Percentiles rank a stretch among this genome's conserved stretches.
Evolutionary conservation across 1,139 yeast genomes (phyloP).

Genomic region (Debaryomycetaceae sp.): DNA sequence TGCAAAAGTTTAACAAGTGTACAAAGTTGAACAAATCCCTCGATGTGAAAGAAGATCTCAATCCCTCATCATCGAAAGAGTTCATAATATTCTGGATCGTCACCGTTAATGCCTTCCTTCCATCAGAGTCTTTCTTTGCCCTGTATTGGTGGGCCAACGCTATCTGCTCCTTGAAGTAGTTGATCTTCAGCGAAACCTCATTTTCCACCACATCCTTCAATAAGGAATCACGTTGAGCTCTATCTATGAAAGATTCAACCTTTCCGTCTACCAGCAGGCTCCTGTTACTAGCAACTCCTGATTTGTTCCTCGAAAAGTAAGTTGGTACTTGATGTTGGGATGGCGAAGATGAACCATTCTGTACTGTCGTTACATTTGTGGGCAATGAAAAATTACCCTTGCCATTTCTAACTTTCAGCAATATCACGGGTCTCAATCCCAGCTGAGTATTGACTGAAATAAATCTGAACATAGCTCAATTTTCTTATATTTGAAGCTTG

Average conservation of each 20-base stretch:
- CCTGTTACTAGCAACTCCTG: slow-evolving; percentile 10
- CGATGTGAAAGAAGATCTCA: slow-evolving; percentile 22
- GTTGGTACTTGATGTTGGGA: slow-evolving; percentile 7
- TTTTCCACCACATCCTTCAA: slow-evolving; percentile 17
- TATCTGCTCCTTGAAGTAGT: slow-evolving; percentile 28
- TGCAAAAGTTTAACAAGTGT: slow-evolving; percentile 24
- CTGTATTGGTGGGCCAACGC: slow-evolving; percentile 18
- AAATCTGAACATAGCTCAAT: slow-evolving; percentile 35
- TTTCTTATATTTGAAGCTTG: neutral
- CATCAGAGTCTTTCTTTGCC: slow-evolving; percentile 13
- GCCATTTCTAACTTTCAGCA: slow-evolving; percentile 38
- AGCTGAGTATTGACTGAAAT: slow-evolving; percentile 36
- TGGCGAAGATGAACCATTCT: slow-evolving; percentile 3
- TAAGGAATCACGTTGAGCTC: slow-evolving; percentile 22
- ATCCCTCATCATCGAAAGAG: slow-evolving; percentile 26
- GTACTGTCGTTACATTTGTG: slow-evolving; percentile 9
- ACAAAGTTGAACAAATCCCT: slow-evolving; percentile 27
- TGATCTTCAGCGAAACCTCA: slow-evolving; percentile 20
- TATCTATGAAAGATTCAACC: slow-evolving; percentile 14
- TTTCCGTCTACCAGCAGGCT: slow-evolving; percentile 6
- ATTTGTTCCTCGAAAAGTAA: slow-evolving; percentile 16
- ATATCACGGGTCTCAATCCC: slow-evolving; percentile 37
- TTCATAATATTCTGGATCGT: slow-evolving; percentile 20
- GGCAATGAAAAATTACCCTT: slow-evolving; percentile 19
- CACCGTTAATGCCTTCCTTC: slow-evolving; percentile 19